Evolutionary conservation across 148 eudicot species (phyloP), one percentile per base, ranked within the genome.

Genomic region (Tetragonia tetragonoides): DNA sequence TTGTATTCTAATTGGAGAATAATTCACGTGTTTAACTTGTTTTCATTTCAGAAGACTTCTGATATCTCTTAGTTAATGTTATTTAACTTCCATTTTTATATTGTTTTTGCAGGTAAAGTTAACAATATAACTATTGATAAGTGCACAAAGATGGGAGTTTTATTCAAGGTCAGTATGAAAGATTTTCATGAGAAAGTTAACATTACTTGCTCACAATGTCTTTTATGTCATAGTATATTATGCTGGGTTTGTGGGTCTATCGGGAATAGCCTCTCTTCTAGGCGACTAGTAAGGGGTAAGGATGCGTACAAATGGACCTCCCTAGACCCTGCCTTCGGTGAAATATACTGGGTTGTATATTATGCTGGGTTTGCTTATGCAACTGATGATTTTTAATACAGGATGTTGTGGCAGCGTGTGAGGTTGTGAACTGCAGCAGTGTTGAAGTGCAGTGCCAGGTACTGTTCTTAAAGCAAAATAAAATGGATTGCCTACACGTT

Each of bases 381-480:
- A n/a, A 38, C 11, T 68, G 75, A 62, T 78, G 72, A 28, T 72
- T 62, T 59, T 1, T 78, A 60, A 60, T 70, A 66, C 88, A 95
- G 99, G 97, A 87, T 86, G 99, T 95, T 81, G 99, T 95, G 81
- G 97, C 99, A 77, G 99, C 99, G 72, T 95, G 97, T 83, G 99
- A 95, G 87, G 81, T 93, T 78, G 99, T 95, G 73, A 95, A 95
- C 83, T 95, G 95, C 88, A 91, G 78, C 78, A 85, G 97, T 68
- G 89, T 93, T 78, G 97, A 95, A 87, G 92, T 91, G 82, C 99
- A 95, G 83, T 90, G 97, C 79, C 97, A 95, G 97, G 99, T 93
- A 90, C 18, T 64, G 28, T 67, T 18, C 18, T 20, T 37, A 61
- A 15, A 21, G 18, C 46, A 15, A 76, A 11, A 72, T 42, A 20